Evolutionary conservation across 192 early-diverging fungal species (phyloP), one percentile per base, ranked within the genome.

Genomic region (Irineochytrium annulatum): DNA sequence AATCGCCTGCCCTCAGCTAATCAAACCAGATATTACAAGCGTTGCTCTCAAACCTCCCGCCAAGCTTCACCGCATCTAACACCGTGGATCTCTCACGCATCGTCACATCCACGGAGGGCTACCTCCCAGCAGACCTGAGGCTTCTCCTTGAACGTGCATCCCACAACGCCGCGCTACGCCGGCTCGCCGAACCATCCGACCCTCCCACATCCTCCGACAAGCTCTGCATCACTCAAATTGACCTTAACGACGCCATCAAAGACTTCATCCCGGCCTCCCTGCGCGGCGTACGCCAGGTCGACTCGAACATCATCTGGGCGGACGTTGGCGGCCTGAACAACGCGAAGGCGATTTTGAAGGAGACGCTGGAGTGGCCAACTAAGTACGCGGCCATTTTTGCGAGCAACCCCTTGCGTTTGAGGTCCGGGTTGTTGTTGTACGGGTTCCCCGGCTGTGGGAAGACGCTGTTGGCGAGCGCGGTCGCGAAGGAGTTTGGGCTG

Each of bases 361-460:
- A 99, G 63, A 99, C 96, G 0, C 67, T 99, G 6, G 91, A 97
- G 73, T 94, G 93, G 86, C 96, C 96, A 0, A 91, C 92, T 0
- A 87, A 88, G 63, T 99, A 96, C 67, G 89, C 91, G 1, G 74
- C 84, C 0, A 89, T 99, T 31, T 99, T 95, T 75, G 86, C 86
- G 11, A 86, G 82, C 53, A 92, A 88, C 62, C 86, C 93, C 1
- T 71, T 99, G 34, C 82, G 96, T 17, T 71, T 99, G 41, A 79
- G 94, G 5, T 97, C 96, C 1, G 96, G 90, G 75, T 88, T 99
- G 19, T 69, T 99, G 35, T 67, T 99, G 16, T 99, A 94, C 74
- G 96, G 96, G 3, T 96, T 88, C 58, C 95, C 96, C 3, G 96
- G 96, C n/a, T 99, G 96, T 73, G 96, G 96, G 26, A 99, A 99